Conservation (phyloP, 139 green algal species). For the Coelastrella sp. region DNA sequence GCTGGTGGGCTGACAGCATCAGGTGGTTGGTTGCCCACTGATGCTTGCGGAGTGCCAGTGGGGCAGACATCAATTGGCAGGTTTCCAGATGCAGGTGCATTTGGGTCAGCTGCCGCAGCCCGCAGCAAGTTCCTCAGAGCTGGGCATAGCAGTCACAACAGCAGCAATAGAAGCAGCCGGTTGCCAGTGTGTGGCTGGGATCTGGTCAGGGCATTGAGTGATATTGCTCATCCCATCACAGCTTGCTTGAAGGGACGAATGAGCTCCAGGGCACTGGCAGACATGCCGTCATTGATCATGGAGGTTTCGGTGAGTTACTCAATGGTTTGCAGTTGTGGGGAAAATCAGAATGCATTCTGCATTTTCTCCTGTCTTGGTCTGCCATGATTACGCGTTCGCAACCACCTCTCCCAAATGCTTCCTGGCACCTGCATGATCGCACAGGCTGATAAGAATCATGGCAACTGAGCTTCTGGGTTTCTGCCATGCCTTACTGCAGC, state of each 20-base stretch:
- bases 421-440: background rate
- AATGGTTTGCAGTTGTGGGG: too few species aligned
- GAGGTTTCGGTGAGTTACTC: slow-evolving; percentile 40
- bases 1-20: background rate
- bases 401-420: background rate
- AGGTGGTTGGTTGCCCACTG: slow-evolving; percentile 16
- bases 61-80: background rate
- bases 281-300: slow-evolving; percentile 43
- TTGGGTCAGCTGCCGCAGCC: background rate
- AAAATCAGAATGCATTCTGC: background rate
- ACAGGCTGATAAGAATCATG: background rate
- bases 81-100: slow-evolving; percentile 9
- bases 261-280: background rate
- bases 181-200: slow-evolving; percentile 52
- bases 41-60: slow-evolving; percentile 20
- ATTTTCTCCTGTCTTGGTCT: background rate
- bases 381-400: background rate
- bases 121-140: background rate
- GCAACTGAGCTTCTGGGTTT: background rate
- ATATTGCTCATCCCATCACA: slow-evolving; percentile 31
- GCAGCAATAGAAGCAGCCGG: slow-evolving; percentile 1
- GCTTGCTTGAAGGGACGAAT: slow-evolving; percentile 27
- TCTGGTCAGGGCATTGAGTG: slow-evolving; percentile 39
- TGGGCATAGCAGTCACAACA: background rate
- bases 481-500: background rate